Base-by-base conservation (phyloP, 805 yeast genomes). In the Starmerella gropengiesseri region DNA sequence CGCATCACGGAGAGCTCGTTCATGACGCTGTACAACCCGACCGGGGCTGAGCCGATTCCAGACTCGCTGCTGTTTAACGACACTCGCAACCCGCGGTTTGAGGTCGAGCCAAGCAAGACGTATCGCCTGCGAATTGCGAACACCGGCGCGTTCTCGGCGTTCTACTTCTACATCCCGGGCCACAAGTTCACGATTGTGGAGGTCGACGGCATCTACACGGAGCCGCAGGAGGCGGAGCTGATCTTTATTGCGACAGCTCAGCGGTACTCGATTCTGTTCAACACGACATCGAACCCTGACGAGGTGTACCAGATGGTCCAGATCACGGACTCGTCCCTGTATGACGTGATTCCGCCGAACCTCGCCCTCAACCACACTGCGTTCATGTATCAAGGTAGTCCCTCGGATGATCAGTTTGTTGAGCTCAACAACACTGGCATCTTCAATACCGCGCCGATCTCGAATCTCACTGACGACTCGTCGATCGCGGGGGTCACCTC, bases 41-140 rank as follows among this genome's bases (percentile, higher is more conserved):
- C 95, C 8, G 98, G 98, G 58, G 95, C 97, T 33, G 98, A 91
- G 66, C 98, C 98, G 40, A 78, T 91, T 53, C 98, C 98, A 7
- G 81, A 82, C 52, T 68, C 72, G 59, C 63, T 81, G 53, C 70
- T 91, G 55, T 68, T 86, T 61, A 89, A 89, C 66, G 85, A 86
- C 59, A 78, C 94, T 11, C 73, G 69, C 56, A 22, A 45, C 8
- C 53, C 55, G 26, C 50, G 50, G 41, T 67, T 73, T 57, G 51
- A 64, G 7, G 93, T 89, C 43, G 58, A 82, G 65, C 94, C 97
- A 7, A 76, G 77, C 64, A 85, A 76, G 29, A 87, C 95, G 14
- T 91, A 91, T 61, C 65, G 81, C 53, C 53, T 91, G 49, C 75
- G 95, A 60, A 63, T 91, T 44, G 71, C 81, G 56, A 91, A 89